These are phyloP conservation scores for Aphanomyces cochlioides DNA, from an alignment of 352 stramenopile species.

Conservation along the genomic window DNA sequence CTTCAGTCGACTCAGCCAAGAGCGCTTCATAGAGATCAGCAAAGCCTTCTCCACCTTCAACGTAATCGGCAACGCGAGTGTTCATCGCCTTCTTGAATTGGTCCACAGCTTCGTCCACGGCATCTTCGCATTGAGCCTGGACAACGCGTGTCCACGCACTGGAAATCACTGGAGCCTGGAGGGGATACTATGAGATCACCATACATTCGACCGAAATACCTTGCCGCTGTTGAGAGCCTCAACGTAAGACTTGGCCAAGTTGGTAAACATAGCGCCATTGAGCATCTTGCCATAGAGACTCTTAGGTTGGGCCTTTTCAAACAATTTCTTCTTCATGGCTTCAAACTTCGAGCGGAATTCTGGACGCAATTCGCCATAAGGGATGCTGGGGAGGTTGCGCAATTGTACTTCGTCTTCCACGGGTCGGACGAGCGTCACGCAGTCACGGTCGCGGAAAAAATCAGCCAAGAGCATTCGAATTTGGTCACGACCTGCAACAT, in stretches of 20 bases:
- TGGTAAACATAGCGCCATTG: slow-evolving; percentile 84
- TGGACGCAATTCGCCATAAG: slow-evolving; percentile 68
- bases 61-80: slow-evolving; percentile 38
- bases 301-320: slow-evolving; percentile 80
- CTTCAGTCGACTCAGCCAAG: slow-evolving; percentile 2
- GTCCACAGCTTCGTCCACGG: slow-evolving; percentile 63
- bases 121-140: slow-evolving; percentile 78
- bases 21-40: not conserved
- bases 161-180: slow-evolving; percentile 70
- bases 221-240: slow-evolving; percentile 86
- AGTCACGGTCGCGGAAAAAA: slow-evolving; percentile 85
- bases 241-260: slow-evolving; percentile 76
- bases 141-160: slow-evolving; percentile 87
- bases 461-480: slow-evolving; percentile 70
- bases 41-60: slow-evolving; percentile 15
- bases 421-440: slow-evolving; percentile 85
- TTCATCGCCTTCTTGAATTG: slow-evolving; percentile 73
- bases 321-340: slow-evolving; percentile 57
- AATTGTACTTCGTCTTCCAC: slow-evolving; percentile 84
- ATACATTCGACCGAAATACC: slow-evolving; percentile 4
- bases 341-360: slow-evolving; percentile 81
- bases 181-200: not conserved
- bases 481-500: slow-evolving; percentile 73
- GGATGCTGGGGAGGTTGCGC: slow-evolving; percentile 57
- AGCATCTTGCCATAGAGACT: slow-evolving; percentile 79